Percentiles rank a stretch among this genome's conserved stretches.
phyloP scores from a whole-genome alignment of 768 basidiomycete genomes.

The Mycena belliarum region DNA sequence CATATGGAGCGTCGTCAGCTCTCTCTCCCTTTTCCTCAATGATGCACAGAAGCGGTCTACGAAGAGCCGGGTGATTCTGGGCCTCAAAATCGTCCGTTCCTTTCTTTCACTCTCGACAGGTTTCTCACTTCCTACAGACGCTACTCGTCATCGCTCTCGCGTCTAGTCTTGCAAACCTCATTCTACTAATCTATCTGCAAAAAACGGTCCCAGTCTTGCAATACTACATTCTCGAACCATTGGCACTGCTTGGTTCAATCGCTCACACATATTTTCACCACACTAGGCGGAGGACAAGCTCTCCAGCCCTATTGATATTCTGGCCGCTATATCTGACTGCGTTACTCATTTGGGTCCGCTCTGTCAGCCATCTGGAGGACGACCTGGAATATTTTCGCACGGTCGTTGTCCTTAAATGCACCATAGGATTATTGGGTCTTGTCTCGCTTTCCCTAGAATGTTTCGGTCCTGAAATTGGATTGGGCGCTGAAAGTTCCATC shows the following conservation, averaged over 20 bases:
- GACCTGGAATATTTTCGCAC: constrained; percentile 29
- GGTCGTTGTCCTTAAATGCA: constrained; percentile 47
- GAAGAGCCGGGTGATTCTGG: constrained; percentile 53
- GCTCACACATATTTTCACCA: constrained; percentile 69
- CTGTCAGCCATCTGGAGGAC: constrained; percentile 35
- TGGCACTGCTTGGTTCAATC: constrained; percentile 49
- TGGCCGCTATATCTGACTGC: constrained; percentile 69
- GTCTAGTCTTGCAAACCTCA: constrained; percentile 45
- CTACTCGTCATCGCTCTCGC: constrained; percentile 48
- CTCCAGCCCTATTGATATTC: constrained; percentile 73
- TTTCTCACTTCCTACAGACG: constrained; percentile 35
- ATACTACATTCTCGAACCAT: constrained; percentile 58
- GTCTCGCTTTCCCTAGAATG: constrained; percentile 67
- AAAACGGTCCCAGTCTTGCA: constrained; percentile 45
- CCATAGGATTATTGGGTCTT: constrained; percentile 45
- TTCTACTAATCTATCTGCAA: constrained; percentile 34
- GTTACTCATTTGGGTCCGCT: constrained; percentile 61
- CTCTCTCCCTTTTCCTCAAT: constrained; percentile 30
- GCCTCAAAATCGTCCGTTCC: constrained; percentile 61
- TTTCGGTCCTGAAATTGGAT: constrained; percentile 59
- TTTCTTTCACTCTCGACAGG: not conserved
- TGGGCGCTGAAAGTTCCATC: constrained; percentile 34
- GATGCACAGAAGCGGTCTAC: constrained; percentile 36
- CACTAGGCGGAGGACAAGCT: constrained; percentile 57
- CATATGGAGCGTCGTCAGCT: constrained; percentile 40